A percentile compares a stretch with the other conserved stretches of the same genome.
Evolutionary conservation across 2,329 filamentous ascomycete genomes (phyloP).

Genomic region (Pseudocercospora vitis): DNA sequence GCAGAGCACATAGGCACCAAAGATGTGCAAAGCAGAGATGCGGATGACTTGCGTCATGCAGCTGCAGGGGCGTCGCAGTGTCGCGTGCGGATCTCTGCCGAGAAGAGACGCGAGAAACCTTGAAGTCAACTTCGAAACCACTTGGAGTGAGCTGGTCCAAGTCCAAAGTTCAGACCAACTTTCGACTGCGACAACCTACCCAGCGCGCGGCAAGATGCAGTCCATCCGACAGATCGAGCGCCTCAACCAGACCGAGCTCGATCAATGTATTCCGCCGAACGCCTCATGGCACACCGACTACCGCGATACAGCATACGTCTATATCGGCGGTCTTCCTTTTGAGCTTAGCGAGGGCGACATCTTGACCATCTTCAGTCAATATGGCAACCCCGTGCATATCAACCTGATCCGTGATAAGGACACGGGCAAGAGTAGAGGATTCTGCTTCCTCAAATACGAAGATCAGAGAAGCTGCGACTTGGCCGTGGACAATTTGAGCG

Average conservation of each 20-base stretch:
- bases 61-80: slow-evolving; percentile 4
- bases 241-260: slow-evolving; percentile 92
- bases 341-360: slow-evolving; percentile 94
- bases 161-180: no score
- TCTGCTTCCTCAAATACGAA: slow-evolving; percentile 96
- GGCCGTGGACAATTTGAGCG: slow-evolving; percentile 92
- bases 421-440: slow-evolving; percentile 90
- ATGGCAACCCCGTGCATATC: slow-evolving; percentile 88
- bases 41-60: no score
- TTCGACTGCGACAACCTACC: not conserved
- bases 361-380: slow-evolving; percentile 95
- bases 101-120: not conserved
- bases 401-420: slow-evolving; percentile 94
- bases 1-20: no score
- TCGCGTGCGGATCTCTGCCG: not conserved
- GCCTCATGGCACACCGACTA: slow-evolving; percentile 98
- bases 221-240: slow-evolving; percentile 87
- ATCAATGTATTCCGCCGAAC: slow-evolving; percentile 79
- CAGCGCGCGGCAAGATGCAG: slow-evolving; percentile 79
- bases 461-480: slow-evolving; percentile 94
- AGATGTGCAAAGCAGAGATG: no score
- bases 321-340: slow-evolving; percentile 91
- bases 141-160: no score
- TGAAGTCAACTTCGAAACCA: no score
- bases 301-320: slow-evolving; percentile 93